Base-by-base conservation (phyloP, 2,329 filamentous ascomycete genomes). In the Chaetomium sp. region DNA sequence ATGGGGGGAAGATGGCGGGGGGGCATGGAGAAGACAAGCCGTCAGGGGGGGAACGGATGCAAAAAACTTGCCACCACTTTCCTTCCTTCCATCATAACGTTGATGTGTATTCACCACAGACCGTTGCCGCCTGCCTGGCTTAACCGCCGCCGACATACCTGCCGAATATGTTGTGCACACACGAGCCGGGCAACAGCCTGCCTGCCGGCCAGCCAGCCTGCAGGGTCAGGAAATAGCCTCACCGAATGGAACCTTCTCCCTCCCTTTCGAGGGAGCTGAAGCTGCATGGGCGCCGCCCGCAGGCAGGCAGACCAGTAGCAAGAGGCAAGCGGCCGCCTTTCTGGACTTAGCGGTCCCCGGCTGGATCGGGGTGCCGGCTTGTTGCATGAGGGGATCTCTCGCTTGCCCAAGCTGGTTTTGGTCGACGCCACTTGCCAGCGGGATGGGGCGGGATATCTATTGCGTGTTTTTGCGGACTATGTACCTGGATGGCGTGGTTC, bases 331-430 rank as follows among this genome's bases (percentile, higher is more conserved):
- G 45, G 45, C 45, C 21, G n/a, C 45, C 45, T 21, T 23, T 47
- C 45, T 23, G 45, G 7, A 47, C 49, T 23, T 23, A 23, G 27
- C 49, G 49, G 49, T 51, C 49, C 23, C 51, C 51, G 8, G 27
- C 51, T 10, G 35, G 29, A 55, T 55, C 51, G 51, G 31, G 23
- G 51, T 35, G 51, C 21, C 51, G 51, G 51, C 19, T 16, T 35
- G 51, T 21, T 55, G 51, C 51, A 55, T 42, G 38, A 42, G 38
- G 38, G 35, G 38, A 42, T 42, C 38, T 42, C 13, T 19, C 19
- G 2, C 27, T 29, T 29, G 27, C 6, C 13, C 33, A 4, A 12
- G 33, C 33, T 13, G 51, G 51, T 35, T 35, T 31, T 35, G 27
- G 6, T 47, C n/a, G 45, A 23, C 45, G 45, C 45, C 45, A 47